Base-by-base conservation (phyloP, 805 yeast species). In the Candida glaebosa region DNA sequence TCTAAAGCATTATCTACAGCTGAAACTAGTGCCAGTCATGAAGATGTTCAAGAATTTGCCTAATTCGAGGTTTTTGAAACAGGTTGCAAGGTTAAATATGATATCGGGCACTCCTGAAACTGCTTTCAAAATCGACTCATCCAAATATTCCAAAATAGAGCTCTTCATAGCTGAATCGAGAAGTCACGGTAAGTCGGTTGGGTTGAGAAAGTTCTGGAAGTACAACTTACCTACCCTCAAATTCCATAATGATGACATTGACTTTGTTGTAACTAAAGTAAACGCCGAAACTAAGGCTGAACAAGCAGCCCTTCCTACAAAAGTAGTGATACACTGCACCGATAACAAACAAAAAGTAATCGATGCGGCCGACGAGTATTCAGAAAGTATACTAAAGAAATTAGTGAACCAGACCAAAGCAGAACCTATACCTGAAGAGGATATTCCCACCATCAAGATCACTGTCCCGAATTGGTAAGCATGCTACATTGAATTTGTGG, bases 191-290 rank as follows among this genome's bases (percentile, higher is more conserved):
- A 84, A 86, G 1, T 81, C 82, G 51, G 70, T 75, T 65, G 90
- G 90, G 2, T 76, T 85, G 42, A 78, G 82, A 52, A 75, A 76
- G 49, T 87, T 89, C 63, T 86, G 95, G 93, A 78, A 77, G 51
- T 65, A 71, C 39, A 76, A 79, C 62, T 67, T 89, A 43, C 95
- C 93, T 18, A 79, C 89, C 5, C 71, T 89, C 47, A 82, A 79
- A 58, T 89, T 85, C 61, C 90, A 87, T 66, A 89, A 89, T 60
- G 90, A 91, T n/a, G 65, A 68, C 34, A 55, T 85, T 19, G 74
- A 78, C 18, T 79, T 87, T 42, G 70, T 73, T 18, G 82, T 87
- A 26, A 65, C 74, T 10, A 70, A 89, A 50, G 70, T 84, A 34
- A 65, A 69, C 34, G 65, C 61, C 45, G 56, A 44, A 3, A 61